A percentile compares a stretch with the other conserved stretches of the same genome.
These are phyloP conservation scores for Microthlaspi erraticum DNA, from an alignment of 345 rosid species.

Conservation along the genomic window DNA sequence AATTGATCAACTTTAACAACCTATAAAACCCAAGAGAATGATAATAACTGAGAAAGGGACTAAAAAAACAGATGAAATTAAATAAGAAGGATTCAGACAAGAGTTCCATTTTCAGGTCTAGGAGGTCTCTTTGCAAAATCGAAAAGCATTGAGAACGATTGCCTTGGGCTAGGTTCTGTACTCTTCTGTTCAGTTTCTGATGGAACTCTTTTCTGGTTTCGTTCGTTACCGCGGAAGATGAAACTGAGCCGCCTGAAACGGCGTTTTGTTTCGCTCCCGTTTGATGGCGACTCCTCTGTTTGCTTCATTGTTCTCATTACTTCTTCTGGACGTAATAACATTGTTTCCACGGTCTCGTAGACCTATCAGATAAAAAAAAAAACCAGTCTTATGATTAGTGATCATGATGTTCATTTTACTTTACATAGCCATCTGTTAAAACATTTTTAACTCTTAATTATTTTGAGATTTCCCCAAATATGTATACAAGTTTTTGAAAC, in stretches of 20 bases:
- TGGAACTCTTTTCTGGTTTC: constrained; percentile 51
- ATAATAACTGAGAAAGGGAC: constrained; percentile 19
- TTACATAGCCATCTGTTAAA: neutral
- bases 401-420: neutral
- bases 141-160: constrained; percentile 76
- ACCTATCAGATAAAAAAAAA: constrained; percentile 52
- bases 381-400: constrained; percentile 9
- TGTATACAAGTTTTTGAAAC: neutral
- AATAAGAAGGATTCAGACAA: constrained; percentile 44
- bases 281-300: constrained; percentile 48
- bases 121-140: constrained; percentile 86
- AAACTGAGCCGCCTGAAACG: constrained; percentile 69
- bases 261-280: constrained; percentile 57
- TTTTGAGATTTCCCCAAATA: constrained; percentile 11
- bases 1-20: constrained; percentile 35
- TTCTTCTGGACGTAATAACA: constrained; percentile 76
- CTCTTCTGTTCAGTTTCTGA: constrained; percentile 50
- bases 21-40: neutral
- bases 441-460: constrained; percentile 6
- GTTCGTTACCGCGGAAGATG: constrained; percentile 71
- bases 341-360: constrained; percentile 83
- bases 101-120: constrained; percentile 64
- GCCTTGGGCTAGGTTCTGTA: constrained; percentile 55
- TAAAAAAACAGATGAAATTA: constrained; percentile 6
- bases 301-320: constrained; percentile 59